Base-by-base conservation (phyloP, 108 stramenopile genomes). In the Fragilaria crotonensis region DNA sequence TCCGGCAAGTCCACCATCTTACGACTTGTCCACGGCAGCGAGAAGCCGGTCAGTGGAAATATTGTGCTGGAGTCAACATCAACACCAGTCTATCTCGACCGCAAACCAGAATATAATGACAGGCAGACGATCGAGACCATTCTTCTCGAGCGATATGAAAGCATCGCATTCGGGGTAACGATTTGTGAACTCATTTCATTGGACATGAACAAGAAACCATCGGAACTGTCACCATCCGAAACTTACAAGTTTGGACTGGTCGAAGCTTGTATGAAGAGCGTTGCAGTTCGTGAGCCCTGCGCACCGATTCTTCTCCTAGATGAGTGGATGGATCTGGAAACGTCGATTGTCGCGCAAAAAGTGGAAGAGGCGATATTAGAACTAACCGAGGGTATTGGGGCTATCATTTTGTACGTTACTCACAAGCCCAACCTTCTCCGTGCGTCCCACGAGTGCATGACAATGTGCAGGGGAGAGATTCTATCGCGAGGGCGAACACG, bases 301-400 rank as follows among this genome's bases (percentile, higher is more conserved):
- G 73, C 69, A 28, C 79, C 79, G 0, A 55, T 81, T 46, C 45
- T 81, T 20, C 33, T 81, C 17, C 29, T 81, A 33, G 79, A 81
- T 48, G 79, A 81, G 36, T 77, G 72, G 75, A 32, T 81, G 70
- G 79, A 81, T 44, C 29, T 28, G 0, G 79, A 81, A 71, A 76
- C 79, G 3, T 56, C 56, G 14, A 23, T 52, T 1, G 72, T 77
- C 0, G 45, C 66, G 11, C 66, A 60, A 47, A 49, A 47, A 4
- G 75, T 77, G 0, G 67, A 68, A 33, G 18, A 30, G 5, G 27
- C 62, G 1, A 31, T 77, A 4, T 26, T 48, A 0, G 2, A 57
- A 0, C 36, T 81, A 17, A 54, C 45, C 0, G 0, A 33, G 0
- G 11, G 31, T 21, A 18, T 45, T 26, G 71, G 71, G 2, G 79